Conservation (phyloP, 345 rosid species). For the Eutrema yunnanense region DNA sequence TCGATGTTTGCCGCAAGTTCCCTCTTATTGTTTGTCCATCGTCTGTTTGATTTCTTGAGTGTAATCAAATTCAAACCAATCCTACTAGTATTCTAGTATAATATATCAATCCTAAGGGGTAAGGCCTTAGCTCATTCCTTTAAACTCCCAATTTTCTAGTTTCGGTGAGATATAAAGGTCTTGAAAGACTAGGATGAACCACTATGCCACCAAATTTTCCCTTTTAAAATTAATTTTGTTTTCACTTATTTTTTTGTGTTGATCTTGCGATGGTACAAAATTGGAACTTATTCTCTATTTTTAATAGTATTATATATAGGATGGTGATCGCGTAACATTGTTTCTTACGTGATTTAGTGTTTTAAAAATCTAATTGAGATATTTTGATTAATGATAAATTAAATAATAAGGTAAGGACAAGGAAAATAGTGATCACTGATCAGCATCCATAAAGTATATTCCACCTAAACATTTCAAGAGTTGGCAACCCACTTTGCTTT, state of each 20-base stretch:
- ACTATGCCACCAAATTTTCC: background rate
- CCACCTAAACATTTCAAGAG: background rate
- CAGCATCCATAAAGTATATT: constrained; percentile 14
- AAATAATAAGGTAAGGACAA: background rate
- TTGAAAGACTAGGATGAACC: no score
- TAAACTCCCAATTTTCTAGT: no score
- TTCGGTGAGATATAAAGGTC: no score
- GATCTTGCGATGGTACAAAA: background rate
- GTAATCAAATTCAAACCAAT: no score
- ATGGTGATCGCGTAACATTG: background rate
- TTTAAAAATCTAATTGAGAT: background rate
- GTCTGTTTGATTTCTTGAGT: no score
- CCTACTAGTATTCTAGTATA: no score
- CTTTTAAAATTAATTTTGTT: background rate
- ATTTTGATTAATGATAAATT: background rate
- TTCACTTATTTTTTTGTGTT: background rate
- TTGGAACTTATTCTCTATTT: background rate
- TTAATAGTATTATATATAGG: background rate
- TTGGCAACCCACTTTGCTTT: background rate
- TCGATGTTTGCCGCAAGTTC: background rate
- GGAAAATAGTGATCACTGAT: background rate
- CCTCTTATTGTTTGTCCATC: background rate
- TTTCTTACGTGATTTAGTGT: background rate
- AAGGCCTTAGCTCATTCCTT: no score
- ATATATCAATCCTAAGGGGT: no score